Evolutionary conservation across 1,284 basidiomycete genomes (phyloP), one percentile per base, ranked within the genome.

Genomic region (Malassezia yamatoensis): DNA sequence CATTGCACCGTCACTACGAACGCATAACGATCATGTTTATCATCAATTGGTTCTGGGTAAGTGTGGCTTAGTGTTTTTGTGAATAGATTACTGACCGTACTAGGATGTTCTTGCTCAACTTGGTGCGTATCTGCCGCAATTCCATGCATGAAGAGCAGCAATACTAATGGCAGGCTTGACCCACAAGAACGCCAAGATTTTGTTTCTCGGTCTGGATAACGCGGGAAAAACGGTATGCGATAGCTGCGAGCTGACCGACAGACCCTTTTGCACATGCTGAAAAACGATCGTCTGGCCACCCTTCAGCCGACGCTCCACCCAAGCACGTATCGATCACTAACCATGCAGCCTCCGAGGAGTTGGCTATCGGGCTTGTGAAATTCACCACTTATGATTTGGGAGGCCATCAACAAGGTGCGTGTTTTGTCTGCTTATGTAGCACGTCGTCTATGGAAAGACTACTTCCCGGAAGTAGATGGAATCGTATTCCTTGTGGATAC

Each of bases 171-270:
- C 69, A 93, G 93, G 93, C 68, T 82, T 98, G 73, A 78, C 89
- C 78, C 90, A 96, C 83, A 96, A 96, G 85, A 96, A 94, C 75
- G 93, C 93, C 66, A 98, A 98, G 83, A 96, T 99, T 77, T 83
- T 99, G 65, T 99, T 99, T 64, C 62, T 96, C 54, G 94, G 94
- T 70, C 83, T 98, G 51, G 94, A 96, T 77, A 96, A 96, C 80
- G 94, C 94, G 55, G 94, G 94, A 73, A 99, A 99, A 83, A 99
- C 94, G 62, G 93, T 96, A 67, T 60, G 85, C 75, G 46, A 12
- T 9, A 3, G 15, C 24, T 21, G n/a, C 6, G 3, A 9, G 15
- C 56, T 51, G 29, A 38, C 43, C 13, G 54, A 15, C 72, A 98
- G 91, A 98, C 94, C 39, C 82, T 98, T 50, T 79, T 98, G 67